Evolutionary conservation across 331 rosid genomes (phyloP), one percentile per base, ranked within the genome.

Genomic region (Pyrus hybrid): DNA sequence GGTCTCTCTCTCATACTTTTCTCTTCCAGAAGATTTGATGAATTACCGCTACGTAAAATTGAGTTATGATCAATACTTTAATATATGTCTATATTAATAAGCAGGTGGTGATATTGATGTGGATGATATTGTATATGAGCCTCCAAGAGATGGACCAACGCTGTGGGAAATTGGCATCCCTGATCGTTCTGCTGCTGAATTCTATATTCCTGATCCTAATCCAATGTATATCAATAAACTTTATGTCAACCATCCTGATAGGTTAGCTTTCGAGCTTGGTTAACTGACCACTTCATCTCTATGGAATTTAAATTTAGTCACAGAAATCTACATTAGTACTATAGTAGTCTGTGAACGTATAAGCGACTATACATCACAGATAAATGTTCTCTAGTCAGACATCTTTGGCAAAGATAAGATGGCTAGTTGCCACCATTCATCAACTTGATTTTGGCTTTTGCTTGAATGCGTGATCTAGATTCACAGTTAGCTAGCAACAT

Each of bases 81-180:
- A n/a, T 58, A 25, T n/a, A 18, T 17, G 11, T 18, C 3, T 30
- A 12, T 18, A 3, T 3, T 41, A 41, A 17, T 32, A 67, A 77
- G 76, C 83, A 93, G 98, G 90, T 63, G 28, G 84, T 78, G 79
- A 71, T 32, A 88, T 85, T 71, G 88, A 87, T 41, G 58, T 87
- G 33, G 98, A 93, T 62, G 90, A 87, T 23, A 79, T 86, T 60
- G 88, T 87, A 8, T 88, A 84, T 79, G 85, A 88, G 21, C 90
- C 96, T 13, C 98, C 89, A 58, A 86, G 98, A 85, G 83, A 82
- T 77, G 98, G 98, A 14, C 90, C 93, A 18, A 93, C 95, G 26
- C 63, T 91, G 62, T 93, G 98, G 98, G 98, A 93, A 89, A 93
- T 93, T 58, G 97, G 97, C 66, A 72, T 86, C 43, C 98, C 98